A percentile compares a stretch with the other conserved stretches of the same genome.
Evolutionary conservation across 2,329 filamentous ascomycete species (phyloP).

Genomic region (Sporothrix globosa): DNA sequence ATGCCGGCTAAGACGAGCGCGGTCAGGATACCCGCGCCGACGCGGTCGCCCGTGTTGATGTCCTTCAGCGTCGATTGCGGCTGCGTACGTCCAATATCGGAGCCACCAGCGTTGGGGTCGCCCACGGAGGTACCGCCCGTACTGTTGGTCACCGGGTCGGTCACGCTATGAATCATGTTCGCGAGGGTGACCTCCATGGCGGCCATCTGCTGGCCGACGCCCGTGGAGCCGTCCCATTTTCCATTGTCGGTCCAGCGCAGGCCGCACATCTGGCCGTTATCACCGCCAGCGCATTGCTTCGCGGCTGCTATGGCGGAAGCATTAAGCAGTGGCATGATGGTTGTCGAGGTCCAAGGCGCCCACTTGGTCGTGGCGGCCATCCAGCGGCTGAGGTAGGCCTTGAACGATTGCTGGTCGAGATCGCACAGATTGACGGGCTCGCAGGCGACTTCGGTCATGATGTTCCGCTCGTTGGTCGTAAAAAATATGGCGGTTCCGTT

Average conservation of each 20-base stretch:
- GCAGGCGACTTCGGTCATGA: slow-evolving; percentile 69
- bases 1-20: slow-evolving; percentile 58
- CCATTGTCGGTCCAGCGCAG: slow-evolving; percentile 56
- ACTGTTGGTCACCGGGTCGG: slow-evolving; percentile 46
- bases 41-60: slow-evolving; percentile 32
- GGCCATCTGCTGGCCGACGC: slow-evolving; percentile 72
- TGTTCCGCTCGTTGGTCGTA: slow-evolving; percentile 52
- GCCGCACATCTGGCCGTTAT: slow-evolving; percentile 62
- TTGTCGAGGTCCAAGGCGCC: slow-evolving; percentile 60
- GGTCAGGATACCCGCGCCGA: slow-evolving; percentile 34
- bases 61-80: background rate
- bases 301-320: slow-evolving; percentile 62
- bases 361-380: slow-evolving; percentile 65
- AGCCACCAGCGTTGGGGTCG: slow-evolving; percentile 47
- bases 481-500: slow-evolving; percentile 60
- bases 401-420: slow-evolving; percentile 65
- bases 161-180: slow-evolving; percentile 56
- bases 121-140: slow-evolving; percentile 57
- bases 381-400: slow-evolving; percentile 65
- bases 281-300: slow-evolving; percentile 60
- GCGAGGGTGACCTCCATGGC: slow-evolving; percentile 67
- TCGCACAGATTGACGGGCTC: slow-evolving; percentile 65
- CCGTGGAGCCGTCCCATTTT: slow-evolving; percentile 60
- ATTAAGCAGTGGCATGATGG: slow-evolving; percentile 57
- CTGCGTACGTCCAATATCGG: slow-evolving; percentile 27